phyloP scores from a whole-genome alignment of 495 filamentous ascomycete genomes.

The Platismatia glauca region DNA sequence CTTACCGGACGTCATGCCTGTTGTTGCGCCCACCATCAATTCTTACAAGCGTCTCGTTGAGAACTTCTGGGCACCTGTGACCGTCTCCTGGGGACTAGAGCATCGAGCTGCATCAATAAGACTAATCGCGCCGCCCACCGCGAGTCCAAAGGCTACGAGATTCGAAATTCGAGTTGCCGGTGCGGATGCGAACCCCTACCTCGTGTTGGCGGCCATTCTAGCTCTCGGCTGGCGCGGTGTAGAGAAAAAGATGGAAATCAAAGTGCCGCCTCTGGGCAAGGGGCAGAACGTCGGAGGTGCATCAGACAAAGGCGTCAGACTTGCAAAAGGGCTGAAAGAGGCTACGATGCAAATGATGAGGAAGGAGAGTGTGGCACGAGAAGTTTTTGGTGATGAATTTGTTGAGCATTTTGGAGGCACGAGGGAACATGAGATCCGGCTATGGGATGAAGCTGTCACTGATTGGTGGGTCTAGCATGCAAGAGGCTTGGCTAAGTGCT shows the following conservation, averaged over 20 bases:
- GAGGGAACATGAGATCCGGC: conserved; percentile 76
- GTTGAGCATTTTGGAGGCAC: conserved; percentile 94
- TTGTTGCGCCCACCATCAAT: conserved; percentile 90
- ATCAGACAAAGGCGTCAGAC: conserved; percentile 48
- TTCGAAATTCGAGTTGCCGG: conserved; percentile 89
- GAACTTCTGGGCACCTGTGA: conserved; percentile 98
- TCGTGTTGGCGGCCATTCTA: conserved; percentile 78
- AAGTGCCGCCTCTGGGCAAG: conserved; percentile 72
- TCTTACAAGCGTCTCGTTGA: conserved; percentile 96
- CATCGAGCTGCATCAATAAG: conserved; percentile 88
- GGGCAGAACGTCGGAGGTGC: conserved; percentile 67
- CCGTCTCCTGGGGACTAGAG: conserved; percentile 92
- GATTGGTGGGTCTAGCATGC: conserved; percentile 61
- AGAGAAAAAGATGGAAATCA: conserved; percentile 77
- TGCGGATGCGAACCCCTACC: conserved; percentile 82
- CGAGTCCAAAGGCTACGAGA: conserved; percentile 71
- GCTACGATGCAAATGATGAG: conserved; percentile 67
- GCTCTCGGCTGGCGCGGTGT: conserved; percentile 83
- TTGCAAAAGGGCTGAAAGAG: conserved; percentile 76
- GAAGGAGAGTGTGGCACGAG: conserved; percentile 71
- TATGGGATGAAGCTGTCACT: conserved; percentile 94
- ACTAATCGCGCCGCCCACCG: conserved; percentile 77
- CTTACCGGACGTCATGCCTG: conserved; percentile 88
- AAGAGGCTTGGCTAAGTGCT: background rate
- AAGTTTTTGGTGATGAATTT: conserved; percentile 90